Conservation (phyloP, 192 early-diverging fungal genomes). For the Diversispora eburnea region DNA sequence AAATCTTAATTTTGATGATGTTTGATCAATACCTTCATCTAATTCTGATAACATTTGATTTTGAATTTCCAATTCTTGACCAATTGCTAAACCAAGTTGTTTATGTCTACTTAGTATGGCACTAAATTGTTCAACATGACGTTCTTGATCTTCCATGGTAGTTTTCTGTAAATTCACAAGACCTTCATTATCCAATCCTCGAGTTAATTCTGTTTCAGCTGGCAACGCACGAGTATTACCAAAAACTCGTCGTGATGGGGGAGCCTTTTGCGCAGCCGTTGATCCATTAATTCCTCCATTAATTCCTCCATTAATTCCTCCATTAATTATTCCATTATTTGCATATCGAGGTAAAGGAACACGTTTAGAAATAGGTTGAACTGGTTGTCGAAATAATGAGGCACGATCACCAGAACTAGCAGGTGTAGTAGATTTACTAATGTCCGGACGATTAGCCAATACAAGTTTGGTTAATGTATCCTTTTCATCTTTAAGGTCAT, state of each 20-base stretch:
- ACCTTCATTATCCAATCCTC: conserved; percentile 69
- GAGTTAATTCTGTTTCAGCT: conserved; percentile 76
- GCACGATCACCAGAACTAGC: conserved; percentile 47
- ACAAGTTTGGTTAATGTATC: conserved; percentile 60
- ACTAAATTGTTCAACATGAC: conserved; percentile 69
- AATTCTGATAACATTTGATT: conserved; percentile 85
- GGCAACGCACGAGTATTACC: conserved; percentile 58
- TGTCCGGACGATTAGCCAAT: conserved; percentile 47
- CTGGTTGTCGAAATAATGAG: conserved; percentile 33
- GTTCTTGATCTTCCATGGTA: conserved; percentile 82
- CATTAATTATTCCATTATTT: no score
- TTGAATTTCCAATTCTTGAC: conserved; percentile 87
- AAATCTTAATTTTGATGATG: conserved; percentile 66
- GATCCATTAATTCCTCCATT: conserved; percentile 19
- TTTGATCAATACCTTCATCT: conserved; percentile 74
- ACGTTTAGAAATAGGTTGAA: conserved; percentile 6
- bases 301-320: background rate
- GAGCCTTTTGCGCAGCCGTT: conserved; percentile 6
- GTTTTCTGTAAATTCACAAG: conserved; percentile 73
- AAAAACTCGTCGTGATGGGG: conserved; percentile 57
- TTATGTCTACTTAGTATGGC: conserved; percentile 76
- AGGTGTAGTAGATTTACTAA: conserved; percentile 35
- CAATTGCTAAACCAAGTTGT: conserved; percentile 82
- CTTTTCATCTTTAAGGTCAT: conserved; percentile 66
- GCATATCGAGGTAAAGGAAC: no score